A percentile compares a stretch with the other conserved stretches of the same genome.
Conservation (phyloP, 805 yeast genomes). For the Hanseniaspora jakobsenii region DNA sequence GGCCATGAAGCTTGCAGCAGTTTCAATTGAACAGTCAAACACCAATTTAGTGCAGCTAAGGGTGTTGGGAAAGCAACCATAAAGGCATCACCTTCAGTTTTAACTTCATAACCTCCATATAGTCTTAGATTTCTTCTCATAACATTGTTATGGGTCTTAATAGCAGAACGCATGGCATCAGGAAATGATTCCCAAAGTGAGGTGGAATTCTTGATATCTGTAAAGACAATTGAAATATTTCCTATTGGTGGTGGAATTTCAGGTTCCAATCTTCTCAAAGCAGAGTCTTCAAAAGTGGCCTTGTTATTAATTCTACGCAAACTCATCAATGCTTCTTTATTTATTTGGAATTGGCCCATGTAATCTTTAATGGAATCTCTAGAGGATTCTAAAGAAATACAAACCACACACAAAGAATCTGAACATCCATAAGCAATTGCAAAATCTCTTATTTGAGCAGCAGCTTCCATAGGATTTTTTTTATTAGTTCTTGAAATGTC, state of each 20-base stretch:
- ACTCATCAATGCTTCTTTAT: slow-evolving; percentile 30
- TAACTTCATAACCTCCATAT: slow-evolving; percentile 95
- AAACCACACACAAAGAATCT: slow-evolving; percentile 70
- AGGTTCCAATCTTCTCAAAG: slow-evolving; percentile 67
- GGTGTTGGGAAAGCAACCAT: slow-evolving; percentile 95
- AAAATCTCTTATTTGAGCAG: slow-evolving; percentile 84
- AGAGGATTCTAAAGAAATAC: slow-evolving; percentile 51
- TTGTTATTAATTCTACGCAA: slow-evolving; percentile 34
- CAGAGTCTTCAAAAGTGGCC: slow-evolving; percentile 53
- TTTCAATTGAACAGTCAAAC: slow-evolving; percentile 82
- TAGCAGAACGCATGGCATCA: slow-evolving; percentile 90
- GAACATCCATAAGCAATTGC: slow-evolving; percentile 85
- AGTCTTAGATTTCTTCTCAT: slow-evolving; percentile 89
- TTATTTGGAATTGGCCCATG: slow-evolving; percentile 24
- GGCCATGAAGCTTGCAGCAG: slow-evolving; percentile 89
- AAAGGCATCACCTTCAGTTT: slow-evolving; percentile 98
- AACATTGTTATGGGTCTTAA: slow-evolving; percentile 80
- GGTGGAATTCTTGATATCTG: slow-evolving; percentile 93
- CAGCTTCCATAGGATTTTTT: slow-evolving; percentile 79
- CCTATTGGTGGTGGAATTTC: slow-evolving; percentile 95
- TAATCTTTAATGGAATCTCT: slow-evolving; percentile 17
- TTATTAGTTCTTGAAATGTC: slow-evolving; percentile 76
- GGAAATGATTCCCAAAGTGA: slow-evolving; percentile 87
- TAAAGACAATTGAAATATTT: slow-evolving; percentile 86
- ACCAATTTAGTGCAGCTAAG: slow-evolving; percentile 82